Conservation (phyloP, 192 early-diverging fungal genomes). For the Cetraspora pellucida region DNA sequence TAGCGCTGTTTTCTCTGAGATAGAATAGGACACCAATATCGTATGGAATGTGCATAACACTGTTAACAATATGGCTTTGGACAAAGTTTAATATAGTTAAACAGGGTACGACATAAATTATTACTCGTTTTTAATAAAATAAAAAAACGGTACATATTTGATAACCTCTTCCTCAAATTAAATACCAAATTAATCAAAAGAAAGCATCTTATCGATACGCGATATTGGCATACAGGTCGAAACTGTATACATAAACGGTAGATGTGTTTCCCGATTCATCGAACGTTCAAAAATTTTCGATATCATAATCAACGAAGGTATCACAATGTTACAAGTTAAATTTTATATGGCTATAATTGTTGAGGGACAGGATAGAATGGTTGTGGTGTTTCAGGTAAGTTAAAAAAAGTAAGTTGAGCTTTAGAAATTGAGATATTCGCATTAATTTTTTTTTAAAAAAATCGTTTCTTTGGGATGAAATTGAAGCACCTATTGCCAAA, state of each 20-base stretch:
- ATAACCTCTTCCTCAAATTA: no score
- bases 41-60: not conserved
- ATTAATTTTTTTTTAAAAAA: not conserved
- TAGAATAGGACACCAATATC: constrained; percentile 4
- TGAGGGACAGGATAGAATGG: constrained; percentile 60
- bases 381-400: constrained; percentile 70
- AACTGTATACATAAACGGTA: constrained; percentile 56
- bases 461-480: no score
- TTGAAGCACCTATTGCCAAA: constrained; percentile 53
- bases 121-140: no score
- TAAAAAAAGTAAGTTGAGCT: not conserved
- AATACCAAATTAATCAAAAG: constrained; percentile 33
- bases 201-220: constrained; percentile 65
- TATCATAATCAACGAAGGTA: constrained; percentile 78
- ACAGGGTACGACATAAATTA: no score
- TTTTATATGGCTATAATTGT: constrained; percentile 75
- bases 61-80: constrained; percentile 34
- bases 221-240: constrained; percentile 73
- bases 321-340: constrained; percentile 70
- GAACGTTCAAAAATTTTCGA: constrained; percentile 63
- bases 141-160: no score
- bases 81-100: constrained; percentile 41
- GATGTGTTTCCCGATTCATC: constrained; percentile 59
- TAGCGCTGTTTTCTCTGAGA: not conserved
- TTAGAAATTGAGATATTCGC: no score